Base-by-base conservation (phyloP, 2,329 filamentous ascomycete species). In the Exophiala sideris region DNA sequence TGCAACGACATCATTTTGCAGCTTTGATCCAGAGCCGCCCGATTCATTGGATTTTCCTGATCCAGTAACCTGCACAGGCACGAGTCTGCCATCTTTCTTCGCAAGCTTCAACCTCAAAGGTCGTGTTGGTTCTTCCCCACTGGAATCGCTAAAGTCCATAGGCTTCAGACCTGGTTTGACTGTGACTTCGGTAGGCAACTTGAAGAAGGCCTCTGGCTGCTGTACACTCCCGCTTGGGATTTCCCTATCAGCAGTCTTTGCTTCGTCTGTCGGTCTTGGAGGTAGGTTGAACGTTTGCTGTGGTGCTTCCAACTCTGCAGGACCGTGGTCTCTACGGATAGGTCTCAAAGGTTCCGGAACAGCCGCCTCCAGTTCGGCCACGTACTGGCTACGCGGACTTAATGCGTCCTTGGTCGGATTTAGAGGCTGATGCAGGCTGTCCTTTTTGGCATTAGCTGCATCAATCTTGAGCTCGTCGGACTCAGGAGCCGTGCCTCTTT, bases 351-450 rank as follows among this genome's bases (percentile, higher is more conserved):
- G 38, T 34, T 41, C 49, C 2, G 51, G 56, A 4, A 56, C 53
- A n/a, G 18, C 20, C 14, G 57, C 62, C 49, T 62, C 62, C 34
- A 64, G 47, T 51, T 64, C 62, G 14, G 60, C 62, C 32, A 61
- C 46, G 39, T 57, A 58, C 29, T 60, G 45, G 35, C 20, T 58
- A 14, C 35, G 29, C 36, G 41, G n/a, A 36, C 16, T 34, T 32
- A 24, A 10, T 12, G 14, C 12, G 34, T 52, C 32, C 32, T 18
- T 14, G 46, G 34, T 18, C 11, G 16, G 8, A 12, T 3, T 14
- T 10, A 16, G 16, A 12, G 16, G 7, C 32, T 16, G 20, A 33
- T 1, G 14, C 39, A 33, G 1, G 16, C 10, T 6, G 10, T 48
- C 41, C 21, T 39, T 11, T 16, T 41, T 20, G 10, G 35, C 3